Percentiles rank a stretch among this genome's conserved stretches.
Conservation (phyloP, 2,329 filamentous ascomycete species). For the Fusarium transvaalense region DNA sequence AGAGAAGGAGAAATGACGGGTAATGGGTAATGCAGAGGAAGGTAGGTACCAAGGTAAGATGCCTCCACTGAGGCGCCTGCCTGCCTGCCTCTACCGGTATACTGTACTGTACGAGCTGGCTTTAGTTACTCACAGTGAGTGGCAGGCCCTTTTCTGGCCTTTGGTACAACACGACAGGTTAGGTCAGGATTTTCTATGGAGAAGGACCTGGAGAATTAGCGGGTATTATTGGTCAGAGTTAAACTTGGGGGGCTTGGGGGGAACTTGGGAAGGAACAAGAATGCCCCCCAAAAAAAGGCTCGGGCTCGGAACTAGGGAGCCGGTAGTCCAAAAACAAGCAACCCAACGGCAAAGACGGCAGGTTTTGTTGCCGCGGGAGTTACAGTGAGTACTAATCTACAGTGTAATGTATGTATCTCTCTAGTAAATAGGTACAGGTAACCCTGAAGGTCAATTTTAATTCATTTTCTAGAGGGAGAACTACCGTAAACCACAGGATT, state of each 20-base stretch:
- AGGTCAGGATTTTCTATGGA: conserved; percentile 42
- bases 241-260: conserved; percentile 15
- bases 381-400: background rate
- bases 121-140: conserved; percentile 19
- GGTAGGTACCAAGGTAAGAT: background rate
- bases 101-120: background rate
- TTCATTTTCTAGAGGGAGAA: too few species aligned
- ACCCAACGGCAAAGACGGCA: conserved; percentile 46
- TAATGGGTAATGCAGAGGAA: background rate
- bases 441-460: too few species aligned
- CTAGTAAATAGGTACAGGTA: too few species aligned
- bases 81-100: background rate
- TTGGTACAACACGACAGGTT: conserved; percentile 9
- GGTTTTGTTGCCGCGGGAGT: conserved; percentile 7
- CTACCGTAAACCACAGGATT: too few species aligned
- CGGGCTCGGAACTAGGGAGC: conserved; percentile 46
- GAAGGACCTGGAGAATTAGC: background rate
- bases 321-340: conserved; percentile 41
- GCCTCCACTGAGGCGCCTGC: too few species aligned
- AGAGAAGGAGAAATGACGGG: conserved; percentile 11
- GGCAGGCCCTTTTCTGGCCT: conserved; percentile 13
- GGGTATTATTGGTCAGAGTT: conserved; percentile 11
- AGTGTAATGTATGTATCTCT: background rate
- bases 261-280: conserved; percentile 1
- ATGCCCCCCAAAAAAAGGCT: conserved; percentile 17